A percentile compares a stretch with the other conserved stretches of the same genome.
Conservation (phyloP, 495 filamentous ascomycete species). For the Umbilicaria muhlenbergii region DNA sequence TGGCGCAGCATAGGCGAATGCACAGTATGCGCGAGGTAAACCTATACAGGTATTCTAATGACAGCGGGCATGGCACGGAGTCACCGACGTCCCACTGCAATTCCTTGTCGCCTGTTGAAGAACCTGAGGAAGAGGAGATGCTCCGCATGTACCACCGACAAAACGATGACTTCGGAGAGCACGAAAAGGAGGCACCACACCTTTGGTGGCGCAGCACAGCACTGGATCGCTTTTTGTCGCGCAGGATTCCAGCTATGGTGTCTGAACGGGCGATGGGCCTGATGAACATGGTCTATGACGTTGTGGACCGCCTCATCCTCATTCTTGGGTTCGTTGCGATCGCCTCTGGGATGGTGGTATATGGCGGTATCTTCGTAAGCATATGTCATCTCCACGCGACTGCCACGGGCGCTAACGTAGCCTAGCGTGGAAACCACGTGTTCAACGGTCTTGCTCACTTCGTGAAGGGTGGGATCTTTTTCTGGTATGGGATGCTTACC, state of each 20-base stretch:
- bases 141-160: slow-evolving; percentile 34
- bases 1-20: slow-evolving; percentile 43
- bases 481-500: slow-evolving; percentile 82
- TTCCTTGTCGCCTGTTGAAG: slow-evolving; percentile 39
- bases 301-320: slow-evolving; percentile 46
- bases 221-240: slow-evolving; percentile 30
- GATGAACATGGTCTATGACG: slow-evolving; percentile 38
- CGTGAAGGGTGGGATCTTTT: slow-evolving; percentile 95
- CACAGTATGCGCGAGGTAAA: slow-evolving; percentile 26
- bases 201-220: slow-evolving; percentile 29
- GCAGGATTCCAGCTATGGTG: slow-evolving; percentile 35
- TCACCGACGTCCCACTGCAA: slow-evolving; percentile 50
- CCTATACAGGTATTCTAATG: slow-evolving; percentile 55
- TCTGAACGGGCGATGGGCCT: slow-evolving; percentile 44
- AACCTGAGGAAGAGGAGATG: slow-evolving; percentile 34
- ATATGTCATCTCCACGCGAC: slow-evolving; percentile 3
- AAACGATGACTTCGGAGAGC: slow-evolving; percentile 25
- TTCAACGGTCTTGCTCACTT: slow-evolving; percentile 88
- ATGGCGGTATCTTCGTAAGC: slow-evolving; percentile 54
- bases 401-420: neutral
- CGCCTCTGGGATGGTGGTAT: slow-evolving; percentile 48
- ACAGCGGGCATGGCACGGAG: slow-evolving; percentile 84
- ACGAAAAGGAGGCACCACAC: slow-evolving; percentile 24
- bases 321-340: slow-evolving; percentile 49
- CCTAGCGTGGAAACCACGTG: slow-evolving; percentile 38